Percentiles rank a stretch among this genome's conserved stretches.
Conservation (phyloP, 2,329 filamentous ascomycete species). For the Cyclaneusma minus region DNA sequence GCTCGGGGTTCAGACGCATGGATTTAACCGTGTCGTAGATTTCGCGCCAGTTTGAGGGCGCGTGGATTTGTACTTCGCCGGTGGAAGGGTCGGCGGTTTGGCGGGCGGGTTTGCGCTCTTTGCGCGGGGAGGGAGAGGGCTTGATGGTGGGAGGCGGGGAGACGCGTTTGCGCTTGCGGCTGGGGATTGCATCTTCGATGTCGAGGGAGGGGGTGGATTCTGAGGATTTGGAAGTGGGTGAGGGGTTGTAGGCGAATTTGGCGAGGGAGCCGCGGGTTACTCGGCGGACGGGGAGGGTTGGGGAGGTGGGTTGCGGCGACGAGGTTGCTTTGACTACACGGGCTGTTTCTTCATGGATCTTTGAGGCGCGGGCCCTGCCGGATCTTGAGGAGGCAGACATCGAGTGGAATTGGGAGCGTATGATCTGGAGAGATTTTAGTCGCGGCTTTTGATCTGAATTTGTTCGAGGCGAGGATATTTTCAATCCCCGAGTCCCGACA, state of each 20-base stretch:
- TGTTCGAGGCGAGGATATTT: not conserved
- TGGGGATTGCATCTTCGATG: constrained; percentile 39
- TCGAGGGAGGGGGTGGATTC: constrained; percentile 19
- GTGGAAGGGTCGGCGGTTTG: constrained; percentile 25
- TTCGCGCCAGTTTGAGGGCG: constrained; percentile 69
- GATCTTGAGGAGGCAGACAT: too few relatives aligned
- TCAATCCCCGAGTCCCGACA: not conserved
- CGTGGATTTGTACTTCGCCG: constrained; percentile 25
- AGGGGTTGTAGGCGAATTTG: constrained; percentile 26
- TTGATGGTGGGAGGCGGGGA: constrained; percentile 14
- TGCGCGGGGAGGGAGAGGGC: constrained; percentile 16
- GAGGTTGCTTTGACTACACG: constrained; percentile 35
- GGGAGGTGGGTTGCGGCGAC: constrained; percentile 17
- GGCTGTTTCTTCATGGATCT: constrained; percentile 40
- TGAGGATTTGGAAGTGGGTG: constrained; percentile 12
- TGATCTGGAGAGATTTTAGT: constrained; percentile 4
- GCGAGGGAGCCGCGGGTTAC: constrained; percentile 33
- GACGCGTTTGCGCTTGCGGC: constrained; percentile 32
- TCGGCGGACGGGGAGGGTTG: constrained; percentile 24
- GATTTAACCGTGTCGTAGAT: constrained; percentile 63
- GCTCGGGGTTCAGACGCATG: constrained; percentile 48
- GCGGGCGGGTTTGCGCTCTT: constrained; percentile 30
- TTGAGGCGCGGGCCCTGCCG: too few relatives aligned
- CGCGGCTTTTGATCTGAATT: not conserved
- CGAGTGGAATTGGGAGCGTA: too few relatives aligned